phyloP scores from a whole-genome alignment of 352 stramenopile genomes.

The Phytophthora quininea region DNA sequence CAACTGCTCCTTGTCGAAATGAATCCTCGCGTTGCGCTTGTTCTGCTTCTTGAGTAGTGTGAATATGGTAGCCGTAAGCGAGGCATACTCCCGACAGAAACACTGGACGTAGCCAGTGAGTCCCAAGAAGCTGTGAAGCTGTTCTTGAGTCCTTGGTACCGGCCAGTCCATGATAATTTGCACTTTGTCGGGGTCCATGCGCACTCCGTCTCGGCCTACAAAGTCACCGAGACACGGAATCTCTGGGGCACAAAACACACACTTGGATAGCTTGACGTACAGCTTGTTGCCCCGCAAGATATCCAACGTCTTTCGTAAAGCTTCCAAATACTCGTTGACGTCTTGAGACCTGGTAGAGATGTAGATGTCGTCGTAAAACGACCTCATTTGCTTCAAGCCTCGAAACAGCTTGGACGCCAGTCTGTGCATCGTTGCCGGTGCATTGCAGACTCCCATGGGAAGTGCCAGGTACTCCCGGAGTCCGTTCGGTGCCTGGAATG shows the following conservation, averaged over 20 bases:
- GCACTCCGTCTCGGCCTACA: slow-evolving; percentile 11
- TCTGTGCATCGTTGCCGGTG: neutral
- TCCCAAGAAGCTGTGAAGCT: neutral
- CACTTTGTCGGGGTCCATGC: slow-evolving; percentile 18
- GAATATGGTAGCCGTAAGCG: neutral
- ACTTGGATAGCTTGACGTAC: slow-evolving; percentile 23
- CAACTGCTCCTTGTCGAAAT: neutral
- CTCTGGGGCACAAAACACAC: slow-evolving; percentile 10
- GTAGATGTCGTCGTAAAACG: slow-evolving; percentile 5
- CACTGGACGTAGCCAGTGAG: slow-evolving; percentile 4
- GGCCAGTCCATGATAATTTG: slow-evolving; percentile 7
- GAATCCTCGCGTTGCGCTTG: slow-evolving; percentile 1
- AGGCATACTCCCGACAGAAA: neutral
- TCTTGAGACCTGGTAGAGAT: neutral
- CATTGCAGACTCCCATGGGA: slow-evolving; percentile 1
- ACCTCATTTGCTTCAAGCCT: neutral
- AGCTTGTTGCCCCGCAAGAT: neutral
- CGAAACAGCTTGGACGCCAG: neutral
- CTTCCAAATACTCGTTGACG: neutral
- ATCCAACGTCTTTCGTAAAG: neutral
- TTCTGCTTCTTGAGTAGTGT: neutral
- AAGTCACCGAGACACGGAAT: slow-evolving; percentile 21
- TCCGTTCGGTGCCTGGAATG: slow-evolving; percentile 1
- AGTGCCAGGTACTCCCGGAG: neutral
- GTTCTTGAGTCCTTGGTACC: slow-evolving; percentile 2